A percentile compares a stretch with the other conserved stretches of the same genome.
Conservation (phyloP, 306 rosid genomes). For the Rosa rugosa region DNA sequence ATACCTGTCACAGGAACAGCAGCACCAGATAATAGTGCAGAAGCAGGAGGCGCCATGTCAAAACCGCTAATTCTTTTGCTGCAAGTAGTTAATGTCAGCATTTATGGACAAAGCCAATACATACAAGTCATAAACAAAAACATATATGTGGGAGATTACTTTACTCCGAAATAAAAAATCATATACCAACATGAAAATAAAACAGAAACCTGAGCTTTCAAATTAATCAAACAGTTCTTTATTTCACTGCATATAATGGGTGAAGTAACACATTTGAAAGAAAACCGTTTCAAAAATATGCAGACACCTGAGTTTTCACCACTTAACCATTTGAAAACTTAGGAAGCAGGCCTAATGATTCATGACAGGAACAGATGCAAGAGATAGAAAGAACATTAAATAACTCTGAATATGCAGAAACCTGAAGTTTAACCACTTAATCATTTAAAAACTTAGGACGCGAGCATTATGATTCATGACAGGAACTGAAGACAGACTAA, state of each 20-base stretch:
- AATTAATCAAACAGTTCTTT: neutral
- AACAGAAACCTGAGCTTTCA: neutral
- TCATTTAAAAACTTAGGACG: too few relatives aligned
- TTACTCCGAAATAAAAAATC: neutral
- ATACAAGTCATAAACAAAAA: conserved; percentile 2
- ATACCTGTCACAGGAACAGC: conserved; percentile 75
- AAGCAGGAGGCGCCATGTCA: conserved; percentile 97
- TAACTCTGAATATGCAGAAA: neutral
- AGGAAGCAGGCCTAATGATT: neutral
- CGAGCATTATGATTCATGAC: neutral
- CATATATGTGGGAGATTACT: neutral
- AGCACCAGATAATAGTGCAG: conserved; percentile 71
- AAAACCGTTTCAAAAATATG: too few relatives aligned
- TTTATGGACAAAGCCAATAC: conserved; percentile 6
- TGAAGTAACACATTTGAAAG: neutral
- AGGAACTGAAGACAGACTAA: neutral
- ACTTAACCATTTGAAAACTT: neutral
- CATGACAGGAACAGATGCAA: neutral
- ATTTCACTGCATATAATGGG: neutral
- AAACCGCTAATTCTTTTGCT: conserved; percentile 99
- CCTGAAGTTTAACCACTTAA: neutral
- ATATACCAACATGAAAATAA: neutral
- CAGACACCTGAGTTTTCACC: neutral
- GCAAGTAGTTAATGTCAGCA: conserved; percentile 46
- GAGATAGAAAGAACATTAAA: too few relatives aligned